These are phyloP conservation scores for Neobulgaria alba DNA, from an alignment of 2,329 filamentous ascomycete genomes.

Conservation along the genomic window DNA sequence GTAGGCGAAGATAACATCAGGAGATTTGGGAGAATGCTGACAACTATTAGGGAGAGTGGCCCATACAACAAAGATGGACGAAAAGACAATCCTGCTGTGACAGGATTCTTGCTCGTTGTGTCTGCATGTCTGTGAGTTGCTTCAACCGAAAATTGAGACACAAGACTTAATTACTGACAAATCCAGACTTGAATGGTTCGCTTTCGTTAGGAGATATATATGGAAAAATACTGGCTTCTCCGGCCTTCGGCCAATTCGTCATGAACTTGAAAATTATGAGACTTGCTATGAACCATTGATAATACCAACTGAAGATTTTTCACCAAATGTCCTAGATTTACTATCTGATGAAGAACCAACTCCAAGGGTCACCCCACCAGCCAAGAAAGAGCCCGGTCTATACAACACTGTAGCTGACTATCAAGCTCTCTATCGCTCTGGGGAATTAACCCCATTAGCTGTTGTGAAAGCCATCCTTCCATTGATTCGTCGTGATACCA, in stretches of 20 bases:
- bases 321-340: constrained; percentile 5
- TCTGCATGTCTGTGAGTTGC: constrained; percentile 11
- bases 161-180: constrained; percentile 6
- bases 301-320: constrained; percentile 6
- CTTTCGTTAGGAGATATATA: constrained; percentile 7
- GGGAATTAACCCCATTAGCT: constrained; percentile 59
- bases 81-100: constrained; percentile 13
- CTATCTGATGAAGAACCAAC: not conserved
- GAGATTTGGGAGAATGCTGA: constrained; percentile 2
- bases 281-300: constrained; percentile 17
- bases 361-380: not conserved
- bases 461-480: constrained; percentile 64
- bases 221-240: constrained; percentile 18
- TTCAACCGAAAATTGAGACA: too few relatives aligned
- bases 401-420: constrained; percentile 73
- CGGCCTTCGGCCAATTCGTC: constrained; percentile 9
- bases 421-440: constrained; percentile 61
- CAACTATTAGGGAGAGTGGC: constrained; percentile 9
- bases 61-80: constrained; percentile 12
- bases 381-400: constrained; percentile 18
- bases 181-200: constrained; percentile 13
- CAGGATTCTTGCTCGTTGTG: constrained; percentile 7
- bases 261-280: constrained; percentile 13
- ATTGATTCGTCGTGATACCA: constrained; percentile 52
- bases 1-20: constrained; percentile 1